Evolutionary conservation across 306 rosid genomes (phyloP).

Genomic region (Vigna nakashimae): DNA sequence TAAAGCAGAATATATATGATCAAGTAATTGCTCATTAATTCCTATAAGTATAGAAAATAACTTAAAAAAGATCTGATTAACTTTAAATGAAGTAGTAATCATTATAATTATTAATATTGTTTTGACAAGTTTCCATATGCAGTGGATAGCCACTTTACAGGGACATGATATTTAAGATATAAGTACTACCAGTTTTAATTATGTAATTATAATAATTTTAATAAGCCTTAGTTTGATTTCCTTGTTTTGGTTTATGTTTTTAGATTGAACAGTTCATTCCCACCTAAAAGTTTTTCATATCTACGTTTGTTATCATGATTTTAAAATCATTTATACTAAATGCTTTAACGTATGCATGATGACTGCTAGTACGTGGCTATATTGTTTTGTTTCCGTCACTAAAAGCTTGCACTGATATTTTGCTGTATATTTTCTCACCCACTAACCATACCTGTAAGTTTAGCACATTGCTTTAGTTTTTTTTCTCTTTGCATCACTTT

Average conservation of each 20-base stretch:
- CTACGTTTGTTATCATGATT: background rate
- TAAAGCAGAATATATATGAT: conserved; percentile 1
- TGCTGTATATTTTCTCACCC: conserved; percentile 27
- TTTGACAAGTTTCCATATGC: too few relatives aligned
- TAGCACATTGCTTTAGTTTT: background rate
- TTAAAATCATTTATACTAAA: conserved; percentile 9
- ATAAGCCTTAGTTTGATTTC: too few relatives aligned
- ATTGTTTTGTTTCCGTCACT: background rate
- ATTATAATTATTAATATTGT: too few relatives aligned
- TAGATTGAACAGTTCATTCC: background rate
- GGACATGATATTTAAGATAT: too few relatives aligned
- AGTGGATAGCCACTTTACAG: too few relatives aligned
- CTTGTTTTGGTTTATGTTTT: background rate
- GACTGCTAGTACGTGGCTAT: background rate
- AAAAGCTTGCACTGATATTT: conserved; percentile 1
- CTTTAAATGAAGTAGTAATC: too few relatives aligned
- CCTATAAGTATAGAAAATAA: background rate
- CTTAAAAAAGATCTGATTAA: too few relatives aligned
- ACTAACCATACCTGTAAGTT: background rate
- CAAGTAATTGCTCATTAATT: background rate
- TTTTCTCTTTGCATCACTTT: conserved; percentile 27
- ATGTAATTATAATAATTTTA: too few relatives aligned
- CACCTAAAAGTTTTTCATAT: conserved; percentile 27
- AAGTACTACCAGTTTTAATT: too few relatives aligned
- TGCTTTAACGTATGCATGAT: conserved; percentile 3